These are phyloP conservation scores for Tylopilus cervinicoccineus DNA, from an alignment of 768 basidiomycete genomes.

Conservation along the genomic window DNA sequence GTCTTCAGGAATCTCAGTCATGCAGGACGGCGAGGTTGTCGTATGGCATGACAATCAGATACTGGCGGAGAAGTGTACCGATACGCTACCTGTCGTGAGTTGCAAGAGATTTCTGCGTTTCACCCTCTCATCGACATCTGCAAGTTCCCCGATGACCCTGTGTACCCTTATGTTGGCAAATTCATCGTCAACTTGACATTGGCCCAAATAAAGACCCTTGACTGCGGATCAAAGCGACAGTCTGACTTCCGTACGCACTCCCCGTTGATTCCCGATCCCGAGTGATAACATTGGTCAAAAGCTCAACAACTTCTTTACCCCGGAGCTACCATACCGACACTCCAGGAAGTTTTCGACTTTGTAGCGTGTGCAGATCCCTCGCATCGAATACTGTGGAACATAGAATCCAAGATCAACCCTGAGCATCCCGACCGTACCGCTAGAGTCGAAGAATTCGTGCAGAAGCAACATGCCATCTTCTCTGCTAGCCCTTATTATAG, in stretches of 20 bases:
- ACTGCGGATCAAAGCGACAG: constrained; percentile 71
- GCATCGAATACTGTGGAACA: constrained; percentile 64
- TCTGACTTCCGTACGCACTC: constrained; percentile 50
- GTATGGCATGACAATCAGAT: constrained; percentile 82
- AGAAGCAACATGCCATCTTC: constrained; percentile 57
- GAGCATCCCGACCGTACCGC: constrained; percentile 48
- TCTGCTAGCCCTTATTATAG: constrained; percentile 53
- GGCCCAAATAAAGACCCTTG: constrained; percentile 73
- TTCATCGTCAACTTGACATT: constrained; percentile 73
- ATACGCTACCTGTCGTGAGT: constrained; percentile 62
- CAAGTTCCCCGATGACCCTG: constrained; percentile 54
- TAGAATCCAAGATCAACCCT: constrained; percentile 74
- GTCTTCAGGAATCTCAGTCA: constrained; percentile 3
- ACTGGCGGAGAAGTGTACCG: constrained; percentile 56
- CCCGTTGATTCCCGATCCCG: neutral
- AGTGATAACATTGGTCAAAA: constrained; percentile 22
- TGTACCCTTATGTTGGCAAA: constrained; percentile 75
- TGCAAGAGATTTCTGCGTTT: neutral
- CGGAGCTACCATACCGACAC: constrained; percentile 66
- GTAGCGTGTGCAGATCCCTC: constrained; percentile 67
- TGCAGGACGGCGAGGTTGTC: constrained; percentile 68
- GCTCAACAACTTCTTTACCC: constrained; percentile 65
- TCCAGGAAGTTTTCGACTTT: constrained; percentile 73
- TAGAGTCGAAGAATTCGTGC: constrained; percentile 57
- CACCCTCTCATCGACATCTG: constrained; percentile 1